A percentile compares a stretch with the other conserved stretches of the same genome.
Evolutionary conservation across 129 eudicot species (phyloP).

Genomic region (carrot (Daucus carota)): DNA sequence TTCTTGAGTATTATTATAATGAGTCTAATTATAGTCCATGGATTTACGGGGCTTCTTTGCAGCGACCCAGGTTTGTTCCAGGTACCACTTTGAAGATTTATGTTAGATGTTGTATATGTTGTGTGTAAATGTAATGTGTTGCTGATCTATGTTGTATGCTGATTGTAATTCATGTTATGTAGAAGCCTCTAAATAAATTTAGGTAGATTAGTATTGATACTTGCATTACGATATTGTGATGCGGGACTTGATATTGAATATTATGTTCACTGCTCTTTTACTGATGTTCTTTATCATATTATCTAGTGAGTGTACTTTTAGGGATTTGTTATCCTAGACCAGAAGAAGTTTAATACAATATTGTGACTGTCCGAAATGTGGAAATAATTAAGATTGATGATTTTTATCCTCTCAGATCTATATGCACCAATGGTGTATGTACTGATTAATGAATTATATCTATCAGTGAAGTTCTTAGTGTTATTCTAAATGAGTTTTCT

Average conservation of each 20-base stretch:
- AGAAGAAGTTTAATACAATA: not conserved
- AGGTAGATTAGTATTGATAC: not conserved
- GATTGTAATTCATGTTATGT: not conserved
- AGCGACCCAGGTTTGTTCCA: constrained; percentile 94
- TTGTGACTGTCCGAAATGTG: not conserved
- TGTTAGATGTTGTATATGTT: not conserved
- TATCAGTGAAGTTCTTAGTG: not conserved
- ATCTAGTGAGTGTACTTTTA: not conserved
- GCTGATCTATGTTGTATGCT: not conserved
- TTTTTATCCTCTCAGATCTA: too few species aligned
- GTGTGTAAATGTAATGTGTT: not conserved
- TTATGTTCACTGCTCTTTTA: not conserved
- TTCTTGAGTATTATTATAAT: constrained; percentile 60
- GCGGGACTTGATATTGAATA: not conserved
- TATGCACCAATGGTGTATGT: too few species aligned
- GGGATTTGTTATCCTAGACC: not conserved
- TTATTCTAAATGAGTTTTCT: too few species aligned
- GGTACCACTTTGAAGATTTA: constrained; percentile 29
- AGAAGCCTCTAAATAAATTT: not conserved
- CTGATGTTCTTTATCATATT: not conserved
- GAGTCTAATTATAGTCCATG: constrained; percentile 62
- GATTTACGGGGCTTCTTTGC: constrained; percentile 85
- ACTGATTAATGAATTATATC: too few species aligned
- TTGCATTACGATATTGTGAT: not conserved
- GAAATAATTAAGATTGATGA: not conserved